Evolutionary conservation across 2,329 filamentous ascomycete genomes (phyloP), one percentile per base, ranked within the genome.

Genomic region (Clarireedia paspali): DNA sequence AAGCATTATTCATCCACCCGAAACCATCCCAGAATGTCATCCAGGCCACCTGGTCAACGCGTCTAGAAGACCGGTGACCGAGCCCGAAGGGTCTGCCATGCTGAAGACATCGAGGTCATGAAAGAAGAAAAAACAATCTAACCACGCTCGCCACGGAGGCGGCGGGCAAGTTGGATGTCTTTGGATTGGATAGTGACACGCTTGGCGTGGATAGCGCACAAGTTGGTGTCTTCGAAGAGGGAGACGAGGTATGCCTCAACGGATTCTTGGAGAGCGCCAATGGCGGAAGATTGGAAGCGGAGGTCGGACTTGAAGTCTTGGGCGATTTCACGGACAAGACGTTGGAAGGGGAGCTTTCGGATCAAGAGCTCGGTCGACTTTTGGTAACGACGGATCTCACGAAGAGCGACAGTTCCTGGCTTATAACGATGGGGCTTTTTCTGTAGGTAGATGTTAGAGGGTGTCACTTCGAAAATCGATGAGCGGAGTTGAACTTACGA

Each of bases 171-270:
- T 78, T 97, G 92, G 72, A 97, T 96, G 70, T 96, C 92, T 82
- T 67, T 65, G 27, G 59, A 61, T 60, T 92, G 92, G 77, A 97
- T 97, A 71, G 92, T 97, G 71, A 97, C 94, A 79, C 94, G 91
- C 85, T 97, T 97, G 77, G 94, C 92, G 78, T 97, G 94, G 75
- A 97, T 96, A 71, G 94, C 92, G 78, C 92, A 97, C 96, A 66
- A 79, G 81, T 97, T 97, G 78, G 92, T 96, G 73, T 97, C 92
- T 77, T 97, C 91, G 69, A 97, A 97, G 64, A 97, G 87, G 46
- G 91, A 95, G 76, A 97, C 91, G 70, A 99, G 88, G 79, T 96
- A 97, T 2, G 94, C 95, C 81, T 99, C 94, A 64, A 96, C 91
- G 55, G 94, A 96, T 82, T 99, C 94, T 79, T 99, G 92, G 42